Base-by-base conservation (phyloP, 139 green algal genomes). In the Chlamydomonas incerta region DNA sequence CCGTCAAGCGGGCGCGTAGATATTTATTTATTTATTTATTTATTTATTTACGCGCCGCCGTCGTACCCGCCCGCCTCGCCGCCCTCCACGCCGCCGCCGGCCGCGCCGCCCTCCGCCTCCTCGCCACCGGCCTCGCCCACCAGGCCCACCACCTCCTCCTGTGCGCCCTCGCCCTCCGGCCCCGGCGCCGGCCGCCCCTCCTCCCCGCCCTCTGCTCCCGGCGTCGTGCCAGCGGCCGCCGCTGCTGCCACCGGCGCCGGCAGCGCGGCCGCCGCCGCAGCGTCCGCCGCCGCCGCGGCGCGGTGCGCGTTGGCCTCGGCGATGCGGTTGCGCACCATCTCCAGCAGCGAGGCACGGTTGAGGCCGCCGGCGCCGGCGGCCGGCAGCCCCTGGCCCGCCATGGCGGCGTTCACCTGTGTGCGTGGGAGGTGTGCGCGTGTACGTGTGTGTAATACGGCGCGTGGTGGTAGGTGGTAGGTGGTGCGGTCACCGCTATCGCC, bases 251-350 rank as follows among this genome's bases (percentile, higher is more conserved):
- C 26, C 46, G 28, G 17, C 14, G 79, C 47, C 31, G 47, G 21
- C n/a, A 46, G 47, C 46, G 65, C 17, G 0, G 37, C 58, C 37
- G 60, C 29, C 76, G 50, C 26, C 37, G 41, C 13, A 3, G 29
- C 46, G 17, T 0, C 20, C 47, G 46, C 31, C 47, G 6, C 47
- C 79, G 23, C 28, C 31, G 65, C 66, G 11, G 65, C 79, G 28
- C 33, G 17, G 41, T 60, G 18, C 34, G 77, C 77, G 17, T 74
- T 63, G 29, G 33, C 20, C 21, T n/a, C 46, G 8, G 77, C 77
- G 46, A 83, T 83, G 29, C 77, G 77, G 37, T 41, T 9, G 13
- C 77, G 63, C 23, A 83, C 77, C 63, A 66, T 47, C 63, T 83
- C 77, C 63, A 83, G 47, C n/a, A 83, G 77, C 77, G 74, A n/a